Base-by-base conservation (phyloP, 1,139 yeast genomes). In the Yamadazyma oceani region DNA sequence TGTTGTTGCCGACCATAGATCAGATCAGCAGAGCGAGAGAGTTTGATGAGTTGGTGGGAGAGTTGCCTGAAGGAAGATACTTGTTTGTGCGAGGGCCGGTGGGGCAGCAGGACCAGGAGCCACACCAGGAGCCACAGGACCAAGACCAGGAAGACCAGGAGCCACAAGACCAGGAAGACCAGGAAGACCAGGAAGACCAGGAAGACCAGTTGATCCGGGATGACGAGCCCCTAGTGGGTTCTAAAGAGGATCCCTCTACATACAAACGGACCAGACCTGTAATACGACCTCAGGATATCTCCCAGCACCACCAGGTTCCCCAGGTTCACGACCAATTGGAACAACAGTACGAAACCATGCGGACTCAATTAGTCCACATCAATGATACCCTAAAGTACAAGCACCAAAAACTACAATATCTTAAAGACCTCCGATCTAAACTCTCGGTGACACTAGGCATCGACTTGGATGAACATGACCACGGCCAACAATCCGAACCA, bases 21-120 rank as follows among this genome's bases (percentile, higher is more conserved):
- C 35, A 34, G 10, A 26, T 44, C 10, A 37, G 32, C 22, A 26
- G 30, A 19, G 36, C 52, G 30, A 42, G 33, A 16, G 57, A 60
- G 36, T 51, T 68, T 17, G 53, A 49, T 11, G 46, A 44, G 4
- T 44, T 66, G 40, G 52, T 65, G 5, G 36, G 42, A 1, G 66
- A 63, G 29, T 53, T 69, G 31, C 75, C 75, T 0, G 66, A 64
- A 36, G 43, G 58, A 6, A 57, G 57, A 43, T 63, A 66, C 40
- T 50, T 69, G 31, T 43, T 62, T 38, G 38, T 43, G 21, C 9
- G 22, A n/a, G n/a, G 17, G 25, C 21, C 5, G n/a, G 16, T 12
- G 36, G 17, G 7, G 19, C 12, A 7, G 3, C 4, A n/a, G 12
- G 10, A 15, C 30, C 16, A n/a, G 11, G 16, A 27, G n/a, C 11